Evolutionary conservation across 148 eudicot species (phyloP), one percentile per base, ranked within the genome.

Genomic region (Mesembryanthemum crystallinum): DNA sequence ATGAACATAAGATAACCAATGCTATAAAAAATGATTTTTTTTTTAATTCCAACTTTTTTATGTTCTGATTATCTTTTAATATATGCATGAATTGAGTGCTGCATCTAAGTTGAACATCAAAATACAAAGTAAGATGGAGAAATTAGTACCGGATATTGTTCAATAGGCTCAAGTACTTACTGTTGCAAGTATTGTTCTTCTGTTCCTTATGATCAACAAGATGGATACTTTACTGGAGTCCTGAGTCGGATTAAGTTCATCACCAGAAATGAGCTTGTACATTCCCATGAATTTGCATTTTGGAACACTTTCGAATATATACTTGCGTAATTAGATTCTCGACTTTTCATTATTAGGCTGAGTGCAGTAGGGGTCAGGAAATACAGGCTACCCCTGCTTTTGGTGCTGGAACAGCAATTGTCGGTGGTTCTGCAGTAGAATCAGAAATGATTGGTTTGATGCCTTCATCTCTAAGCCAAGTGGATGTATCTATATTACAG

Each of bases 391-490:
- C 70, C n/a, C 74, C 85, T 71, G 67, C 72, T 73, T 67, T 77
- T 74, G 83, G 76, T 71, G 81, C 72, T 20, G 71, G 80, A 61
- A 69, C 78, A 33, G 71, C 82, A 66, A 54, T 64, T 59, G 67
- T 55, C 37, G 63, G 29, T 60, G 69, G 47, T 60, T 49, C 82
- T 63, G 62, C 69, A 70, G 43, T 81, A 39, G 76, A 73, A 66
- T 73, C 87, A 61, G 72, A 37, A 43, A 55, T 65, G 52, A 69
- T 55, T 58, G 83, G 79, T 62, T 18, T 92, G 21, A 92, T 94
- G 97, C 97, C 98, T 65, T 83, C 86, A 62, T 94, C 98, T 82
- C 80, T 89, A 67, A 95, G 97, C 82, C 97, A 95, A 87, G 84
- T 92, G 75, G 98, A 95, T 86, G 47, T 70, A 61, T 86, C 92